These are phyloP conservation scores for Malus orientalis DNA, from an alignment of 306 rosid species.

Conservation along the genomic window DNA sequence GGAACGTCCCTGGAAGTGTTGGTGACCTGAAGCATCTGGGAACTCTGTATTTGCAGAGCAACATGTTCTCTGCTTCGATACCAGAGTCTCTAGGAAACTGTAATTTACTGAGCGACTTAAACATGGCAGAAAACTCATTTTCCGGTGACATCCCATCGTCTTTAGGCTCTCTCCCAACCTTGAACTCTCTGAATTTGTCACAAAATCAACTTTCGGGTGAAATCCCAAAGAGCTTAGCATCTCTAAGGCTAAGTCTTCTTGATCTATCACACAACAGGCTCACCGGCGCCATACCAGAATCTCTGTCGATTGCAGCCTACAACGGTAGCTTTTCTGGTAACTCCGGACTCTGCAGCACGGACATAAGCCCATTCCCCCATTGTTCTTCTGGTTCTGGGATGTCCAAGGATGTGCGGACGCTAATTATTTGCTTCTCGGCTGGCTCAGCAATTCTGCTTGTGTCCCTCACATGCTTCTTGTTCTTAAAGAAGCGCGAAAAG, in stretches of 20 bases:
- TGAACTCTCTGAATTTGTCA: constrained; percentile 62
- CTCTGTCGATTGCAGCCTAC: constrained; percentile 57
- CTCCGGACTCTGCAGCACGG: constrained; percentile 49
- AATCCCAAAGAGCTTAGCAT: constrained; percentile 51
- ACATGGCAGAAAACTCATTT: constrained; percentile 48
- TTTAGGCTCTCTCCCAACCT: constrained; percentile 45
- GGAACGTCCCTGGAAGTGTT: constrained; percentile 41
- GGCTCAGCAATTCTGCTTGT: constrained; percentile 26
- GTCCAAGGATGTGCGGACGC: constrained; percentile 37
- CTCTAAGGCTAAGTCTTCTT: constrained; percentile 52
- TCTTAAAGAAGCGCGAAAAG: constrained; percentile 31
- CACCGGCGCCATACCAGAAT: constrained; percentile 50
- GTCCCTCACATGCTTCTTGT: constrained; percentile 24
- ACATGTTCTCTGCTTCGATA: constrained; percentile 48
- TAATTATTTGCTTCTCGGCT: constrained; percentile 40
- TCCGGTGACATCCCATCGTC: constrained; percentile 53
- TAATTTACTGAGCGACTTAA: constrained; percentile 35
- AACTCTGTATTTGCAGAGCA: constrained; percentile 44
- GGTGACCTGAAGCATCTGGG: constrained; percentile 54
- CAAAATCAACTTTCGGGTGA: constrained; percentile 52
- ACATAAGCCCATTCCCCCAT: constrained; percentile 28
- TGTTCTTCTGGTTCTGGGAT: constrained; percentile 37
- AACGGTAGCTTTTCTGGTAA: constrained; percentile 75
- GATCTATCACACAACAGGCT: constrained; percentile 61
- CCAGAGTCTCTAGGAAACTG: constrained; percentile 62